Evolutionary conservation across 2,329 filamentous ascomycete species (phyloP).

Genomic region (Cladosporium austrohemisphaericum): DNA sequence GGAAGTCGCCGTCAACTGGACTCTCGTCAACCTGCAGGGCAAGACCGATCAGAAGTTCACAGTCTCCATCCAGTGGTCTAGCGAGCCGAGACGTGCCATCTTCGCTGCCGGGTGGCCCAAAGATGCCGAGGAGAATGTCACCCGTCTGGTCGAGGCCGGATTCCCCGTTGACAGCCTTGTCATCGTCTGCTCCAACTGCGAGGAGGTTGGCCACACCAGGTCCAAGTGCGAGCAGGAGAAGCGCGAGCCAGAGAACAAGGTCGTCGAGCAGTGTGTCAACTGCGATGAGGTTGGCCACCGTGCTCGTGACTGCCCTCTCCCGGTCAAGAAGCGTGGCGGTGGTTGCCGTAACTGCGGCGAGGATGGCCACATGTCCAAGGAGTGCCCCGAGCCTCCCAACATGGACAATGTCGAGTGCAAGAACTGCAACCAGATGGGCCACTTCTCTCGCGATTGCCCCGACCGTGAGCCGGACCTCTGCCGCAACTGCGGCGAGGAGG

Average conservation of each 20-base stretch:
- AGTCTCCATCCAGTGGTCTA: slow-evolving; percentile 47
- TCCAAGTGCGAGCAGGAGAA: slow-evolving; percentile 49
- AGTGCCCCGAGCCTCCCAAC: slow-evolving; percentile 41
- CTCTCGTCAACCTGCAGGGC: slow-evolving; percentile 70
- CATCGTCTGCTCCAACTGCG: slow-evolving; percentile 50
- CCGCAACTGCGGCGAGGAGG: slow-evolving; percentile 34
- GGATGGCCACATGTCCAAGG: slow-evolving; percentile 33
- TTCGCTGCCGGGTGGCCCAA: slow-evolving; percentile 49
- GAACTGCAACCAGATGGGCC: slow-evolving; percentile 42
- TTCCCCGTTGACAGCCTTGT: slow-evolving; percentile 48
- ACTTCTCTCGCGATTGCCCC: slow-evolving; percentile 36
- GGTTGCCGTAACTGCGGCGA: slow-evolving; percentile 33
- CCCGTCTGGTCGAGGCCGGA: slow-evolving; percentile 51
- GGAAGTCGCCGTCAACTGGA: slow-evolving; percentile 53
- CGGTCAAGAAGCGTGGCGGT: slow-evolving; percentile 46
- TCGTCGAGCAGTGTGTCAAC: slow-evolving; percentile 46
- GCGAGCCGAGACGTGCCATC: slow-evolving; percentile 45
- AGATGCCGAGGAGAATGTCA: slow-evolving; percentile 48
- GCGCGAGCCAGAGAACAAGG: slow-evolving; percentile 34
- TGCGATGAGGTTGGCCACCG: slow-evolving; percentile 53
- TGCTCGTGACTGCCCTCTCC: slow-evolving; percentile 58
- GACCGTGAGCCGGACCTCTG: slow-evolving; percentile 28
- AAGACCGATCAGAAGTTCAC: slow-evolving; percentile 52
- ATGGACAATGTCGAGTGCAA: slow-evolving; percentile 35
- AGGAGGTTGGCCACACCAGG: slow-evolving; percentile 48